Conservation (phyloP, 345 rosid genomes). For the Eucalyptus virginea region DNA sequence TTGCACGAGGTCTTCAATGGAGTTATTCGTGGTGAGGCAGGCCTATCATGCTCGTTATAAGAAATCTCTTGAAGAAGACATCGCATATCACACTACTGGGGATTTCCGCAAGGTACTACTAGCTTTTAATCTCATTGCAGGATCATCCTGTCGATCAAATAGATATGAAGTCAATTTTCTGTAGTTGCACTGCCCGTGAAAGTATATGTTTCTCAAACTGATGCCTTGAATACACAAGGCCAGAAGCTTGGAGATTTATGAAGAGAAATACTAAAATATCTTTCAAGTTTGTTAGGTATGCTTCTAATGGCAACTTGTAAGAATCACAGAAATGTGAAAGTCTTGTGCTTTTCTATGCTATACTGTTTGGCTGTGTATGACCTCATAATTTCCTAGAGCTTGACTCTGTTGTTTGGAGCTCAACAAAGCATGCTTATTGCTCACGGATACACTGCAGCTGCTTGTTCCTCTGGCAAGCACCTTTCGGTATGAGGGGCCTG, state of each 20-base stretch:
- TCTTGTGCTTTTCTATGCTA: background rate
- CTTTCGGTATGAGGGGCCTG: slow-evolving; percentile 74
- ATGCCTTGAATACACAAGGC: background rate
- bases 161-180: background rate
- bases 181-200: background rate
- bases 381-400: background rate
- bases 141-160: background rate
- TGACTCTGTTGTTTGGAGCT: background rate
- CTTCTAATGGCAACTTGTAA: background rate
- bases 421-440: background rate
- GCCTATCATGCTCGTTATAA: slow-evolving; percentile 72
- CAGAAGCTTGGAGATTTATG: background rate
- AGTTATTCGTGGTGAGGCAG: slow-evolving; percentile 47
- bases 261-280: background rate
- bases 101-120: slow-evolving; percentile 57
- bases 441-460: slow-evolving; percentile 25
- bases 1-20: slow-evolving; percentile 56
- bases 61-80: slow-evolving; percentile 89
- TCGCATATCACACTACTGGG: slow-evolving; percentile 68
- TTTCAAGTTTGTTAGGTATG: background rate
- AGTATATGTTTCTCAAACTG: background rate
- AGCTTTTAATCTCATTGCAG: background rate
- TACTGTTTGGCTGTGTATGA: background rate
- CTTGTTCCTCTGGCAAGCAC: slow-evolving; percentile 74
- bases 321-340: background rate